Conservation (phyloP, 805 yeast genomes). For the Yamadazyma akitaensis region DNA sequence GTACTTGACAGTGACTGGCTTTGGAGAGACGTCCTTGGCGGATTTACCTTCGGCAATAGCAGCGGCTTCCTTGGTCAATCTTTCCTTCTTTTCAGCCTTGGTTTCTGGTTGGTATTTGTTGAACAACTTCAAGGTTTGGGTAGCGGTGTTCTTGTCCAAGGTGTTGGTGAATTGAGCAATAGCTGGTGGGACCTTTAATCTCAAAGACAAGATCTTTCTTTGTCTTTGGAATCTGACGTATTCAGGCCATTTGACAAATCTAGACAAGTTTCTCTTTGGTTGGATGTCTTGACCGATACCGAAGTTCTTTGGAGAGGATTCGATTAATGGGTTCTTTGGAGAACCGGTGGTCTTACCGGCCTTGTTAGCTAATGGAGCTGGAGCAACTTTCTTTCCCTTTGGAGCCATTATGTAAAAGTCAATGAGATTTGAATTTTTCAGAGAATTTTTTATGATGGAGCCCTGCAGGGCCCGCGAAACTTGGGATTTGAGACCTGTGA, state of each 20-base stretch:
- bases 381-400: constrained; percentile 77
- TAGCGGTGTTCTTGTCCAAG: constrained; percentile 98
- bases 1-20: constrained; percentile 96
- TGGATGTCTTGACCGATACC: constrained; percentile 97
- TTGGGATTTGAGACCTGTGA: too few relatives aligned
- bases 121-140: constrained; percentile 93
- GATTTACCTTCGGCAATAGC: constrained; percentile 98
- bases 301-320: constrained; percentile 85
- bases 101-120: constrained; percentile 99
- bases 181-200: constrained; percentile 99
- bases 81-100: constrained; percentile 95
- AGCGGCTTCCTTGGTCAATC: constrained; percentile 98
- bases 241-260: constrained; percentile 99
- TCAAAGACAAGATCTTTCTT: constrained; percentile 90
- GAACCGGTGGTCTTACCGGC: constrained; percentile 47
- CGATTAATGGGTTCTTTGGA: constrained; percentile 73
- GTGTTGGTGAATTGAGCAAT: constrained; percentile 94
- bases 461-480: too few relatives aligned
- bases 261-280: constrained; percentile 93
- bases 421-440: not conserved
- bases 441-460: constrained; percentile 2
- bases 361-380: constrained; percentile 84
- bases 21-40: constrained; percentile 93
- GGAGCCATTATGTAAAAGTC: constrained; percentile 8
- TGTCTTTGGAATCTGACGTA: constrained; percentile 98